Conservation (phyloP, 1,139 yeast genomes). For the Yueomyces sp. region DNA sequence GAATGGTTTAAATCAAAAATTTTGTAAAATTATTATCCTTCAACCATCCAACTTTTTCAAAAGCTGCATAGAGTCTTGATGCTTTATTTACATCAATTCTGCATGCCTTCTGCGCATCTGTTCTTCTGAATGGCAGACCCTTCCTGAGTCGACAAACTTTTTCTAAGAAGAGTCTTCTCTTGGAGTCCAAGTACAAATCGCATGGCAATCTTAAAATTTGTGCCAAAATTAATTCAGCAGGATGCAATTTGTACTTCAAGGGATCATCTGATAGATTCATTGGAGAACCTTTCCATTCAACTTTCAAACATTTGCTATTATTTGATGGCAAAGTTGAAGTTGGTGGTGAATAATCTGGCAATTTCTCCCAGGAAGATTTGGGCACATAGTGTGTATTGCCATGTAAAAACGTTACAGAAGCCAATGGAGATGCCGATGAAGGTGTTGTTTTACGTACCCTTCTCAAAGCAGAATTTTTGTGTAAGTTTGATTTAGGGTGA, state of each 20-base stretch:
- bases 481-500: background rate
- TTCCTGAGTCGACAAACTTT: conserved; percentile 66
- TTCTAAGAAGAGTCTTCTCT: conserved; percentile 79
- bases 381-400: conserved; percentile 18
- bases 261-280: conserved; percentile 83
- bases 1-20: conserved; percentile 24
- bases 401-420: conserved; percentile 12
- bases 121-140: conserved; percentile 82
- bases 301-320: conserved; percentile 57
- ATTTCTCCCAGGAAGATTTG: conserved; percentile 42
- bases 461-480: conserved; percentile 3
- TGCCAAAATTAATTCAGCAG: conserved; percentile 83
- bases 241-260: conserved; percentile 57
- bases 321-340: conserved; percentile 49
- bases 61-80: conserved; percentile 81
- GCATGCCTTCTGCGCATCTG: conserved; percentile 96
- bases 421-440: conserved; percentile 11
- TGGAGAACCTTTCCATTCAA: conserved; percentile 98
- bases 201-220: conserved; percentile 82
- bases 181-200: conserved; percentile 79
- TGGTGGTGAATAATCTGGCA: conserved; percentile 73
- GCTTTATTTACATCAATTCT: conserved; percentile 96
- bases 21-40: conserved; percentile 59
- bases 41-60: conserved; percentile 92
- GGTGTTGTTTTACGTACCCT: conserved; percentile 6